A percentile compares a stretch with the other conserved stretches of the same genome.
Conservation (phyloP, 768 basidiomycete genomes). For the Lanmaoa rubissima region DNA sequence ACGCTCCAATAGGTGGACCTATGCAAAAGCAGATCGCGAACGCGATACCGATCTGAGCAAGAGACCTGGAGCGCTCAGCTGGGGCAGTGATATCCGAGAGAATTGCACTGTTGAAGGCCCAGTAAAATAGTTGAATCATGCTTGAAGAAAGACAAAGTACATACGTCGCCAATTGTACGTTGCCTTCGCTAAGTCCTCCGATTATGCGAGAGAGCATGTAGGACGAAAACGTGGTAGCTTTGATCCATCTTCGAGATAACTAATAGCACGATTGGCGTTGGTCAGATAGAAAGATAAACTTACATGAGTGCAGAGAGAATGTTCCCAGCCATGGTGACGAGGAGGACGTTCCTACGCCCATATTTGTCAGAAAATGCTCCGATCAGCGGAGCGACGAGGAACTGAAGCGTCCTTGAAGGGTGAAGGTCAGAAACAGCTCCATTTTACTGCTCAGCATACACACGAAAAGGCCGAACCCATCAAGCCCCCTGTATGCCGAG, state of each 20-base stretch:
- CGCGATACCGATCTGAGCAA: conserved; percentile 93
- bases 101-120: conserved; percentile 64
- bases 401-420: conserved; percentile 70
- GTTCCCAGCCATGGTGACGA: conserved; percentile 91
- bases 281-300: conserved; percentile 27
- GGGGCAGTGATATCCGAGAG: conserved; percentile 87
- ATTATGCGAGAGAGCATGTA: conserved; percentile 89
- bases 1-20: conserved; percentile 93
- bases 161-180: conserved; percentile 94
- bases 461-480: conserved; percentile 95
- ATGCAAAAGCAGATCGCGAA: conserved; percentile 94
- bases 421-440: conserved; percentile 31
- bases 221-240: conserved; percentile 85
- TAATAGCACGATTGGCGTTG: neutral
- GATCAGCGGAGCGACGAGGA: conserved; percentile 77
- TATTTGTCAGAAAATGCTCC: conserved; percentile 86
- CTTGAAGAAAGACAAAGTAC: conserved; percentile 28
- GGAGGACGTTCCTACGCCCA: conserved; percentile 80
- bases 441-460: conserved; percentile 39
- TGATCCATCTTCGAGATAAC: conserved; percentile 64
- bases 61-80: conserved; percentile 75
- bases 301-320: conserved; percentile 85
- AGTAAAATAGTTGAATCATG: neutral
- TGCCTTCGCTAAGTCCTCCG: conserved; percentile 94
- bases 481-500: conserved; percentile 58